phyloP scores from a whole-genome alignment of 306 rosid genomes.

The Medicago truncatula region DNA sequence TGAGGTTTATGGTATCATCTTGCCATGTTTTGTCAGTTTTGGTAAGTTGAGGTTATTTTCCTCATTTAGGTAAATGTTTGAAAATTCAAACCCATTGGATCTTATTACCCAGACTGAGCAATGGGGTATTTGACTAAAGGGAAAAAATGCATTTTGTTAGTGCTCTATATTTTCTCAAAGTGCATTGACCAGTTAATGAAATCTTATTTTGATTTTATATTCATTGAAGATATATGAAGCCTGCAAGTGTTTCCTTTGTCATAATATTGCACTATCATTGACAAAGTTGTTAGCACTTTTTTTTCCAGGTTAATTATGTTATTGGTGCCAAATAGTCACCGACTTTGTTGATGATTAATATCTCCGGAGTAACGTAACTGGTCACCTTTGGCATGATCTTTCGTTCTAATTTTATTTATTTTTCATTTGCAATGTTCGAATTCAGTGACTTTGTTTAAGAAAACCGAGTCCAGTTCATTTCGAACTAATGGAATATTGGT shows the following conservation, averaged over 20 bases:
- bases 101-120: slow-evolving; percentile 6
- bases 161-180: neutral
- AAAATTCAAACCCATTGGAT: slow-evolving; percentile 6
- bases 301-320: neutral
- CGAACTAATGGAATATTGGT: neutral
- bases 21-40: slow-evolving; percentile 42
- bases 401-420: neutral
- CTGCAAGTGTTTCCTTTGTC: neutral
- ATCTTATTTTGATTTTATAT: slow-evolving; percentile 15
- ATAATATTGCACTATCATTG: neutral
- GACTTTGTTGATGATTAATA: neutral
- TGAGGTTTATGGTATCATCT: slow-evolving; percentile 14
- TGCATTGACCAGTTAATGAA: slow-evolving; percentile 19
- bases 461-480: neutral
- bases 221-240: neutral
- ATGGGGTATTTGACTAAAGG: slow-evolving; percentile 24
- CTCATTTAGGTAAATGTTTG: neutral
- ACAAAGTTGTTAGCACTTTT: neutral
- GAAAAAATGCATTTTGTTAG: neutral
- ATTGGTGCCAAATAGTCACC: neutral
- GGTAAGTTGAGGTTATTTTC: slow-evolving; percentile 35
- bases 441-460: neutral
- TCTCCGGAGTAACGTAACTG: neutral
- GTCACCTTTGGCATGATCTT: neutral
- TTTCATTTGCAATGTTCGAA: neutral